Evolutionary conservation across 495 filamentous ascomycete genomes (phyloP), one percentile per base, ranked within the genome.

Genomic region (Penicillium steckii): DNA sequence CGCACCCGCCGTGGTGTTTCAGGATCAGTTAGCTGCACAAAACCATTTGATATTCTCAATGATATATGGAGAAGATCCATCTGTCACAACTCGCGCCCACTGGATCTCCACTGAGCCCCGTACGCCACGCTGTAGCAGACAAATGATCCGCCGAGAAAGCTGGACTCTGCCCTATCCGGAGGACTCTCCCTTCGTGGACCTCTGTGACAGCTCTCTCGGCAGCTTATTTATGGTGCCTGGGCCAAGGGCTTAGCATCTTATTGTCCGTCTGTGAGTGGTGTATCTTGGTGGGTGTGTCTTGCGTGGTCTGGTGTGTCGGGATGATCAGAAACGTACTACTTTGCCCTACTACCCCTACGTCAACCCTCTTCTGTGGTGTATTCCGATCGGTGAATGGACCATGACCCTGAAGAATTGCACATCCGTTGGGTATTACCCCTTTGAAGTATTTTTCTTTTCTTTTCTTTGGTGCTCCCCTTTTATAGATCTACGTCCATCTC

Each of bases 1-100:
- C 32, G 22, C 50, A 54, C 58, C 48, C 59, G 58, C 61, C n/a
- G 35, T 24, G 25, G 32, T 52, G 61, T 65, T 65, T 65, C 61
- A 62, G 41, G 49, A 47, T 47, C 41, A 45, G 2, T 41, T 15
- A 37, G 33, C 42, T 41, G 45, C 19, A 35, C 29, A 19, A n/a
- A n/a, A 13, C 46, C 32, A 32, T 19, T 15, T 45, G 35, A 38
- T 29, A 33, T 21, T 12, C n/a, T 18, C 10, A 23, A 41, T 13
- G 27, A 15, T n/a, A 33, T 21, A 15, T 8, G 19, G 23, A 22
- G 44, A 45, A 50, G 42, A n/a, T n/a, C n/a, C 41, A 43, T 32
- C 48, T 56, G 50, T 55, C 52, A 53, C 33, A 22, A 42, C 47
- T 46, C 18, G 46, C 50, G 54, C 59, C 40, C 50, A 61, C 48